A percentile compares a stretch with the other conserved stretches of the same genome.
Evolutionary conservation across 768 basidiomycete genomes (phyloP).

Genomic region (Tricholoma saponaceum): DNA sequence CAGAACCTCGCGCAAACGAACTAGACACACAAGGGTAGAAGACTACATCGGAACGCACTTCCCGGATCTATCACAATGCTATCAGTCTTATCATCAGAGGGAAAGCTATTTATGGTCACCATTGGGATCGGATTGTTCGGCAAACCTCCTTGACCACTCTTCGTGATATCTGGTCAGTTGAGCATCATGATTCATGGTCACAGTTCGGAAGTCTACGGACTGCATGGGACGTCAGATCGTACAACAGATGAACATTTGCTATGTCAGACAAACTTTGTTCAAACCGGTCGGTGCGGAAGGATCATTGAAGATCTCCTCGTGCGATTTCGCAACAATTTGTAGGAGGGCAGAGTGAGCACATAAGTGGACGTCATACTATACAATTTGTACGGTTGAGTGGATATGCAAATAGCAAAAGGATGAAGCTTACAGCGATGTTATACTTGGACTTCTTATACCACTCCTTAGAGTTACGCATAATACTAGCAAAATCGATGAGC

Average conservation of each 20-base stretch:
- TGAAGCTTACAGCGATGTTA: conserved; percentile 45
- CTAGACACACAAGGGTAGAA: conserved; percentile 69
- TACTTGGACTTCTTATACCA: conserved; percentile 74
- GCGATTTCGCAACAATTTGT: conserved; percentile 68
- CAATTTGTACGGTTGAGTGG: conserved; percentile 1
- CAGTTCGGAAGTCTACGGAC: conserved; percentile 63
- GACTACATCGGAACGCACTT: conserved; percentile 55
- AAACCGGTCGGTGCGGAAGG: conserved; percentile 61
- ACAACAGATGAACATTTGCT: background rate
- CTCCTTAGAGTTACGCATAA: conserved; percentile 65
- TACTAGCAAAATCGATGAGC: conserved; percentile 27
- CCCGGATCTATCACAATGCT: conserved; percentile 42
- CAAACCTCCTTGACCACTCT: conserved; percentile 64
- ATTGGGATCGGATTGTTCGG: conserved; percentile 52
- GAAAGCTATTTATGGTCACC: conserved; percentile 32
- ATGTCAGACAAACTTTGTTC: conserved; percentile 50
- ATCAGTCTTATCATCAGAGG: background rate
- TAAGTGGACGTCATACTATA: conserved; percentile 69
- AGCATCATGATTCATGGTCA: conserved; percentile 59
- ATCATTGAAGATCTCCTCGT: conserved; percentile 74
- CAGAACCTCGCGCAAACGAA: background rate
- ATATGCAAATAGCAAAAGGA: background rate
- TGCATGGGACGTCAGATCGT: conserved; percentile 21
- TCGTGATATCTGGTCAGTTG: conserved; percentile 54
- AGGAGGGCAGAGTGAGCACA: conserved; percentile 70